Evolutionary conservation across 1,284 basidiomycete genomes (phyloP).

Genomic region (Coniferiporia weirii): DNA sequence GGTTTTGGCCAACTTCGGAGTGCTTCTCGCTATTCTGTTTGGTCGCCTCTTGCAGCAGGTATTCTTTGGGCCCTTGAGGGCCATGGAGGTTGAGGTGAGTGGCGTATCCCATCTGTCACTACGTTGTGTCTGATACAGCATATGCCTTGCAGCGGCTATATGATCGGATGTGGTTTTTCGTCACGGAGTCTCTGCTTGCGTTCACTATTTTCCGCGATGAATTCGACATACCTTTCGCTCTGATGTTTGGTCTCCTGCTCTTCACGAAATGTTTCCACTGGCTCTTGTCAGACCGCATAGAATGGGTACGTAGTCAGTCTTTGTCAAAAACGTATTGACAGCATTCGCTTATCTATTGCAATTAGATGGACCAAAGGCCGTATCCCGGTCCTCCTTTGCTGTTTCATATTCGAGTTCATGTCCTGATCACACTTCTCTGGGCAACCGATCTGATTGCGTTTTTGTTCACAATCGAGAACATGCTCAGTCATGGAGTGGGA

Average conservation of each 20-base stretch:
- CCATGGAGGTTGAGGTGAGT: conserved; percentile 88
- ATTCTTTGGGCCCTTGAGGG: conserved; percentile 88
- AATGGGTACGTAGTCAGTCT: conserved; percentile 69
- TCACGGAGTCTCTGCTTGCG: conserved; percentile 92
- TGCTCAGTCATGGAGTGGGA: conserved; percentile 74
- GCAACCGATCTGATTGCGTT: conserved; percentile 70
- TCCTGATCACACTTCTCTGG: conserved; percentile 68
- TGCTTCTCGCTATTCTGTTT: conserved; percentile 71
- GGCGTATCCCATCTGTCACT: neutral
- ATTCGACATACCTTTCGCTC: conserved; percentile 86
- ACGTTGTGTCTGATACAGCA: conserved; percentile 3
- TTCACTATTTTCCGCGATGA: conserved; percentile 96
- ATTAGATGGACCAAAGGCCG: conserved; percentile 93
- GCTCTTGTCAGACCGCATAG: conserved; percentile 91
- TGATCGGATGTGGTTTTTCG: conserved; percentile 95
- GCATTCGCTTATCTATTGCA: conserved; percentile 3
- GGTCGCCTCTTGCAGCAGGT: conserved; percentile 80
- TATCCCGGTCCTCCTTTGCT: conserved; percentile 76
- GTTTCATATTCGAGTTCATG: conserved; percentile 82
- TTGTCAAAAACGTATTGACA: neutral
- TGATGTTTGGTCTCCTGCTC: conserved; percentile 89
- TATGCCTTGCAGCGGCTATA: conserved; percentile 69
- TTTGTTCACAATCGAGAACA: conserved; percentile 71
- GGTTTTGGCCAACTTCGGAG: conserved; percentile 91
- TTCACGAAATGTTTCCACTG: conserved; percentile 98